A percentile compares a stretch with the other conserved stretches of the same genome.
These are phyloP conservation scores for Noccaea caerulescens DNA, from an alignment of 345 rosid species.

Conservation along the genomic window DNA sequence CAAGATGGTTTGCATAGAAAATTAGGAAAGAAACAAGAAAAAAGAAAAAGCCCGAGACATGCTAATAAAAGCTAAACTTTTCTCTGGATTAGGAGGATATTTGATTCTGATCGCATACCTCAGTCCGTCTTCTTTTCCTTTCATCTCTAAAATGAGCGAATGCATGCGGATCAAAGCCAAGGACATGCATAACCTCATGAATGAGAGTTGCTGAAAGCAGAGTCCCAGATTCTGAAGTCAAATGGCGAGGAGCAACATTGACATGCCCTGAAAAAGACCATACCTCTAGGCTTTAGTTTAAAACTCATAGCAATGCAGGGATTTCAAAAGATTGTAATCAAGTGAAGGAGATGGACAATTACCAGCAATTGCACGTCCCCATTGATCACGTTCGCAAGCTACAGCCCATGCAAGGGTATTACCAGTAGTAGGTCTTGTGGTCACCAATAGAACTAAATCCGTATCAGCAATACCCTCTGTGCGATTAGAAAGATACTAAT, in stretches of 20 bases:
- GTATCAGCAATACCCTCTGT: slow-evolving; percentile 90
- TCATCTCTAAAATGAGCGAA: slow-evolving; percentile 98
- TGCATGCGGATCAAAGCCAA: slow-evolving; percentile 99
- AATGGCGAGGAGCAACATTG: slow-evolving; percentile 99
- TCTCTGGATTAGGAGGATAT: not conserved
- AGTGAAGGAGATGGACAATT: slow-evolving; percentile 8
- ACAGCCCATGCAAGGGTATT: slow-evolving; percentile 99
- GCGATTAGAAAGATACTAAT: slow-evolving; percentile 12
- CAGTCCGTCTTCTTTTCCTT: slow-evolving; percentile 90
- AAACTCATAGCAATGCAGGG: slow-evolving; percentile 16
- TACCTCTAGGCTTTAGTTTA: slow-evolving; percentile 24
- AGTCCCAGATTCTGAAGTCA: slow-evolving; percentile 96
- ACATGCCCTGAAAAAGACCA: slow-evolving; percentile 74
- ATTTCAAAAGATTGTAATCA: slow-evolving; percentile 8
- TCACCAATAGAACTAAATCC: slow-evolving; percentile 93
- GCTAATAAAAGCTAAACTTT: not conserved
- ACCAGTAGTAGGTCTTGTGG: slow-evolving; percentile 99
- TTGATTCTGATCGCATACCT: slow-evolving; percentile 53
- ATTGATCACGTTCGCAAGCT: slow-evolving; percentile 98
- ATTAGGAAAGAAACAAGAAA: slow-evolving; percentile 2
- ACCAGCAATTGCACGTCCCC: slow-evolving; percentile 99
- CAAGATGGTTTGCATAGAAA: not conserved
- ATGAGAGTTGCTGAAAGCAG: slow-evolving; percentile 96
- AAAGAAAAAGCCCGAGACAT: not conserved
- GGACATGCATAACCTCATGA: slow-evolving; percentile 99